Evolutionary conservation across 2,329 filamentous ascomycete species (phyloP), one percentile per base, ranked within the genome.

Genomic region (Gnomoniopsis smithogilvyi): DNA sequence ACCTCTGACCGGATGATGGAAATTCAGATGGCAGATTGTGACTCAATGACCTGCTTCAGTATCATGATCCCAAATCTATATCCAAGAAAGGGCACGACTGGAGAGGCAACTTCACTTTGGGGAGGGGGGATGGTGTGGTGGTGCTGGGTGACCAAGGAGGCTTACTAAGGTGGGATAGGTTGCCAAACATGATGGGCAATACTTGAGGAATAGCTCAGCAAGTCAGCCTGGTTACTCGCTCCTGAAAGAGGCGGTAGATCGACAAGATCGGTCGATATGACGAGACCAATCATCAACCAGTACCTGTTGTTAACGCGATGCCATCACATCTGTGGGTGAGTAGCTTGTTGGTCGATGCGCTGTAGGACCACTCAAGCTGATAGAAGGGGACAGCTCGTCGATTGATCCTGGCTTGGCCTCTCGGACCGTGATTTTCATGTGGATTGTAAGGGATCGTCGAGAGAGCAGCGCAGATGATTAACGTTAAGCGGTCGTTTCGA

Each of bases 171-270:
- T 71, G 69, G 54, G 73, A 63, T 62, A 79, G 71, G 55, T 70
- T 73, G 51, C 76, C 76, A 66, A 79, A 79, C 77, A 79, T 79
- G 65, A 60, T 67, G 66, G 55, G 61, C 47, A 43, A 15, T 17
- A 15, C 36, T 43, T n/a, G n/a, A 15, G 8, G 15, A 21, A 3
- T 4, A 19, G 46, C 26, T n/a, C 26, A 41, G 43, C n/a, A 19
- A 41, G 12, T 15, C 14, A 41, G 14, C 12, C 22, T 41, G 38
- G n/a, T 14, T 43, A 19, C 38, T 6, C 3, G 38, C 38, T 43
- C 38, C 38, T 43, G 11, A 14, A 15, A 43, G 38, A 43, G 38
- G 11, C n/a, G 38, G 38, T 30, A 30, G 26, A 30, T 30, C 26
- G 26, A 30, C 26, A 8, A 30, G 26, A 30, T 30, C 26, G 26